These are phyloP conservation scores for Mimosa bimucronata DNA, from an alignment of 306 rosid species.

Conservation along the genomic window DNA sequence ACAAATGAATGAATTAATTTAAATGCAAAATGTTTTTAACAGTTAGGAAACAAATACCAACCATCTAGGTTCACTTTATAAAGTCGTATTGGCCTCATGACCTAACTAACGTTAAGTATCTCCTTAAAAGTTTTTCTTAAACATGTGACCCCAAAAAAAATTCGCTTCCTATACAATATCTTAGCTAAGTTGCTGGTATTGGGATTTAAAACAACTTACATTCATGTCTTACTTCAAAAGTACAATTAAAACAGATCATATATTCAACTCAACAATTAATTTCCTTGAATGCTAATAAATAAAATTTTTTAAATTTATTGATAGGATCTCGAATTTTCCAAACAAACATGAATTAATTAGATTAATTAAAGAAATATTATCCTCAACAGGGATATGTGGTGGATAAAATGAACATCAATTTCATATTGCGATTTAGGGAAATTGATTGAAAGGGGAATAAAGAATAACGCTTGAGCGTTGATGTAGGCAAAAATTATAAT, in stretches of 20 bases:
- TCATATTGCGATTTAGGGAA: constrained; percentile 30
- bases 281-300: too few relatives aligned
- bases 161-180: neutral
- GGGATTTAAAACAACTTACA: neutral
- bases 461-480: neutral
- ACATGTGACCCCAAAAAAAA: too few relatives aligned
- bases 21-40: too few relatives aligned
- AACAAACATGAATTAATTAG: neutral
- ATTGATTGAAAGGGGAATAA: constrained; percentile 20
- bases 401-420: constrained; percentile 40
- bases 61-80: too few relatives aligned
- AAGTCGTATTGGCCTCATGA: too few relatives aligned
- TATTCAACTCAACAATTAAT: too few relatives aligned
- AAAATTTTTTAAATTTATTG: too few relatives aligned
- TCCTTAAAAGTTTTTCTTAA: too few relatives aligned
- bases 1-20: too few relatives aligned
- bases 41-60: too few relatives aligned
- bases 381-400: neutral
- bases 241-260: too few relatives aligned
- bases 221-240: neutral
- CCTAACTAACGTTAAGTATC: too few relatives aligned
- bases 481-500: constrained; percentile 15
- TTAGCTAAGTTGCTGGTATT: neutral
- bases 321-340: neutral
- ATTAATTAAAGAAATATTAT: neutral